phyloP scores from a whole-genome alignment of 2,329 filamentous ascomycete species.

The Trichoderma asperellum region DNA sequence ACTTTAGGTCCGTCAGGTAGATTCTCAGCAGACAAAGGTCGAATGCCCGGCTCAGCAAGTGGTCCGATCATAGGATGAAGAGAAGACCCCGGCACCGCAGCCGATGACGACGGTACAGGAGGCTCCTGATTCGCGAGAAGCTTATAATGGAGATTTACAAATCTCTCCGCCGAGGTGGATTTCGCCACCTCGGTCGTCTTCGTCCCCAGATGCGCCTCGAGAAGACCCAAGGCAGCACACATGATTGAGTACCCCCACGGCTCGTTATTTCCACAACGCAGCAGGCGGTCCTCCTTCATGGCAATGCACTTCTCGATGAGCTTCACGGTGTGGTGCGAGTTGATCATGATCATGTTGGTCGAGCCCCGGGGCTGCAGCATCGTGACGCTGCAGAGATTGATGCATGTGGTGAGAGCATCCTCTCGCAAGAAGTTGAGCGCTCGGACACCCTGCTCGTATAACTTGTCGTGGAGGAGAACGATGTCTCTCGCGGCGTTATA shows the following conservation, averaged over 20 bases:
- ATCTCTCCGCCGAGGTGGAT: slow-evolving; percentile 61
- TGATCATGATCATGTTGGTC: slow-evolving; percentile 66
- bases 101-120: slow-evolving; percentile 40
- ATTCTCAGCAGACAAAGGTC: slow-evolving; percentile 40
- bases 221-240: slow-evolving; percentile 62
- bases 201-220: slow-evolving; percentile 62
- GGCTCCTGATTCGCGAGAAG: slow-evolving; percentile 59
- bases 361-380: slow-evolving; percentile 63
- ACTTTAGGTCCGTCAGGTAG: slow-evolving; percentile 48
- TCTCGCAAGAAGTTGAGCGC: slow-evolving; percentile 64
- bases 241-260: slow-evolving; percentile 68
- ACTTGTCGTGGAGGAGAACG: slow-evolving; percentile 63
- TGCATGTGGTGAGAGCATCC: slow-evolving; percentile 61
- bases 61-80: slow-evolving; percentile 32
- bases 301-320: slow-evolving; percentile 64
- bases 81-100: slow-evolving; percentile 32
- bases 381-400: slow-evolving; percentile 64
- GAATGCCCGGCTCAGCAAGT: slow-evolving; percentile 35
- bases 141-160: slow-evolving; percentile 62
- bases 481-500: slow-evolving; percentile 66
- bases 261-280: slow-evolving; percentile 66
- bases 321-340: slow-evolving; percentile 62
- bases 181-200: slow-evolving; percentile 62
- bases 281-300: slow-evolving; percentile 64
- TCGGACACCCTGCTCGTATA: slow-evolving; percentile 62